phyloP scores from a whole-genome alignment of 768 basidiomycete species.

The Hydnomerulius pinastri region DNA sequence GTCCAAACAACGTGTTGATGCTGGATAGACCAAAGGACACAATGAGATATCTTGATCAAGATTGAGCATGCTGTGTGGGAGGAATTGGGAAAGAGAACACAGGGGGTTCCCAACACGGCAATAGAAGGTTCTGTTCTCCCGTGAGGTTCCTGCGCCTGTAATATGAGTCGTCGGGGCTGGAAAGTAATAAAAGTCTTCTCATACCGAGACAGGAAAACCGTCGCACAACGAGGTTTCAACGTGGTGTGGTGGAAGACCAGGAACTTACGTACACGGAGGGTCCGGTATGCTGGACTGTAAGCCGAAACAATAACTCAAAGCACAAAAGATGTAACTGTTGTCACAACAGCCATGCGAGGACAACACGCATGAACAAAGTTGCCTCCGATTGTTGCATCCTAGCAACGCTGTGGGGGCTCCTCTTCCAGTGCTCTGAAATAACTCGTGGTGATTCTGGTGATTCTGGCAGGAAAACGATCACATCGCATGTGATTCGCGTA shows the following conservation, averaged over 20 bases:
- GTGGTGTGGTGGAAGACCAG: constrained; percentile 17
- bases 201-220: not conserved
- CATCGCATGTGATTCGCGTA: not conserved
- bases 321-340: constrained; percentile 12
- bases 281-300: not conserved
- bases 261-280: constrained; percentile 26
- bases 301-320: constrained; percentile 6
- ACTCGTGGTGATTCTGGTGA: too few relatives aligned
- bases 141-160: not conserved
- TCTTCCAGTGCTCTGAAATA: not conserved
- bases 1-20: constrained; percentile 38
- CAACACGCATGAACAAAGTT: not conserved
- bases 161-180: not conserved
- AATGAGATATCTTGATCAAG: constrained; percentile 33
- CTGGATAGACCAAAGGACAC: constrained; percentile 10
- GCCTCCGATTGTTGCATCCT: not conserved
- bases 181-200: constrained; percentile 7
- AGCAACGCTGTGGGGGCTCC: not conserved
- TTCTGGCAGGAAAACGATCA: not conserved
- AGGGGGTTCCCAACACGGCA: constrained; percentile 20
- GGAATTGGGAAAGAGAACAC: constrained; percentile 11
- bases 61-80: constrained; percentile 25
- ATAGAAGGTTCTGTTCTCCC: constrained; percentile 10
- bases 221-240: constrained; percentile 22
- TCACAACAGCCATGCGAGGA: not conserved